Percentiles rank a stretch among this genome's conserved stretches.
Evolutionary conservation across 2,329 filamentous ascomycete species (phyloP).

Genomic region (Trichothecium sympodiale): DNA sequence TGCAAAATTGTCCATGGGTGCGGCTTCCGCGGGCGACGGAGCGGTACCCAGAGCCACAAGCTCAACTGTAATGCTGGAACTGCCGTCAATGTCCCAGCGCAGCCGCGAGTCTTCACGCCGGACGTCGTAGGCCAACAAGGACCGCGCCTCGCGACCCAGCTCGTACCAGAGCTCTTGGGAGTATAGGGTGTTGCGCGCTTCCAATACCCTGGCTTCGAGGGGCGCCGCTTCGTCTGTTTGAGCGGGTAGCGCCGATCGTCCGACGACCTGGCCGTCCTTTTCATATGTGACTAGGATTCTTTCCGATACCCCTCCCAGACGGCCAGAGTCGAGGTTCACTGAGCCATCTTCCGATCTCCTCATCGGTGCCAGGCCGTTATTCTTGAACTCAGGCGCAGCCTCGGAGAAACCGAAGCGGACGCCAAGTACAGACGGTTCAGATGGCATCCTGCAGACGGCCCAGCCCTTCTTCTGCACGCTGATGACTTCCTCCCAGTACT

Average conservation of each 20-base stretch:
- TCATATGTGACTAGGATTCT: conserved; percentile 59
- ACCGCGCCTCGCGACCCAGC: conserved; percentile 69
- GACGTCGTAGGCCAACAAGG: conserved; percentile 60
- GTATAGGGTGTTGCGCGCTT: conserved; percentile 69
- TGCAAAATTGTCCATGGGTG: conserved; percentile 40
- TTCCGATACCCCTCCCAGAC: conserved; percentile 38
- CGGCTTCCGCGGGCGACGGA: conserved; percentile 17
- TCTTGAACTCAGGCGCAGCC: conserved; percentile 46
- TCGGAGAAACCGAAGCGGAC: conserved; percentile 88
- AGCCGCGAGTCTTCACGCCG: conserved; percentile 48
- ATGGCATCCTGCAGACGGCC: conserved; percentile 69
- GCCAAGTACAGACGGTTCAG: conserved; percentile 62
- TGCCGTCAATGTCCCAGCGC: conserved; percentile 39
- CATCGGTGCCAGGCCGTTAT: conserved; percentile 72
- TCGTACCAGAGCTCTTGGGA: conserved; percentile 87
- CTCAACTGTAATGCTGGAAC: conserved; percentile 51
- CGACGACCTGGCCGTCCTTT: conserved; percentile 44
- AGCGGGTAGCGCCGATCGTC: conserved; percentile 40
- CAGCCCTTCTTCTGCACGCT: conserved; percentile 75
- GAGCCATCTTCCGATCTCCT: conserved; percentile 63
- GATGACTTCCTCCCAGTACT: conserved; percentile 82
- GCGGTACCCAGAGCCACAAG: conserved; percentile 48
- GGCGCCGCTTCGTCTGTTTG: conserved; percentile 39
- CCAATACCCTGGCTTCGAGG: conserved; percentile 58
- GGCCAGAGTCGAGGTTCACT: conserved; percentile 59